phyloP scores from a whole-genome alignment of 2,329 filamentous ascomycete species.

The Aspergillus piperis region DNA sequence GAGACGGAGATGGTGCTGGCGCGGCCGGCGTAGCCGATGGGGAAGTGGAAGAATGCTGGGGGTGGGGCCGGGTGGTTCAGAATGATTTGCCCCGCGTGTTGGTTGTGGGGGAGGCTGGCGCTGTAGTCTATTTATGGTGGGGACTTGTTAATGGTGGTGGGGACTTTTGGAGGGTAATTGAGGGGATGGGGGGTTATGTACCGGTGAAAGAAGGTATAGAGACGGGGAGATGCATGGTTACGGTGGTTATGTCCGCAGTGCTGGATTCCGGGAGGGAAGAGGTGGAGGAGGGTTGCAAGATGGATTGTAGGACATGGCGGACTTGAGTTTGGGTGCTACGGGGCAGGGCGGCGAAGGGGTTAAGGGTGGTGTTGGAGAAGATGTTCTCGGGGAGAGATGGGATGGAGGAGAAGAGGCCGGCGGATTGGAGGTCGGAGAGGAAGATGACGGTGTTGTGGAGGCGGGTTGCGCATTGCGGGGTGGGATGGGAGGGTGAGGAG shows the following conservation, averaged over 20 bases:
- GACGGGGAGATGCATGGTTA: slow-evolving; percentile 58
- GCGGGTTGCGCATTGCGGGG: slow-evolving; percentile 53
- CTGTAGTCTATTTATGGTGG: slow-evolving; percentile 37
- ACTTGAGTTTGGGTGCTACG: slow-evolving; percentile 42
- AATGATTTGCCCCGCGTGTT: slow-evolving; percentile 29
- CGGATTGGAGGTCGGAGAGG: slow-evolving; percentile 46
- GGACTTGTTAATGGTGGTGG: slow-evolving; percentile 42
- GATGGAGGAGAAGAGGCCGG: slow-evolving; percentile 32
- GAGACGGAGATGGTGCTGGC: slow-evolving; percentile 56
- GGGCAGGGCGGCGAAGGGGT: slow-evolving; percentile 52
- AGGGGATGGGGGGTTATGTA: slow-evolving; percentile 56
- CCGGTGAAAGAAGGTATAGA: slow-evolving; percentile 58
- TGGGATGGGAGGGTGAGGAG: slow-evolving; percentile 40
- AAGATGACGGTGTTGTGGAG: slow-evolving; percentile 56
- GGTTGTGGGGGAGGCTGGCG: slow-evolving; percentile 35
- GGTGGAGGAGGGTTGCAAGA: slow-evolving; percentile 7
- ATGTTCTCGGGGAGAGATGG: slow-evolving; percentile 23
- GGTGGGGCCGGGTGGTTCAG: slow-evolving; percentile 27
- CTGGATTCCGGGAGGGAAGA: slow-evolving; percentile 21
- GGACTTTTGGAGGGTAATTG: slow-evolving; percentile 45
- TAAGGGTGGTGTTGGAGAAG: slow-evolving; percentile 45
- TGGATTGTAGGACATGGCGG: slow-evolving; percentile 40
- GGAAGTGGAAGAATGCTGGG: slow-evolving; percentile 51
- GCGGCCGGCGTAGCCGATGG: slow-evolving; percentile 57
- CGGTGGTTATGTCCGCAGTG: slow-evolving; percentile 39